These are phyloP conservation scores for Pseudonectria buxi DNA, from an alignment of 2,329 filamentous ascomycete genomes.

Conservation along the genomic window DNA sequence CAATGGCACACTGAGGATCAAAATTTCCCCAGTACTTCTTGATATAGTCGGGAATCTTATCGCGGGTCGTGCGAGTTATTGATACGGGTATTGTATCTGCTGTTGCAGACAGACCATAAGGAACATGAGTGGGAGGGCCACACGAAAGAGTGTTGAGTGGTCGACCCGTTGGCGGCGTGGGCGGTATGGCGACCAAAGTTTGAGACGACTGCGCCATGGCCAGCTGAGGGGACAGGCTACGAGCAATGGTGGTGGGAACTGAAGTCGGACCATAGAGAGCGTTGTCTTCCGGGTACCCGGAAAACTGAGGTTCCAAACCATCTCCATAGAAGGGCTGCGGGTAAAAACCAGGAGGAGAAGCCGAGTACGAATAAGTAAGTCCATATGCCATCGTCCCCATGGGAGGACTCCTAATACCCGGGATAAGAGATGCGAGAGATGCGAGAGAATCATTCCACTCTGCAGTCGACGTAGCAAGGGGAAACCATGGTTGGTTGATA, in stretches of 20 bases:
- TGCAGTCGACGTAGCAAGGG: slow-evolving; percentile 21
- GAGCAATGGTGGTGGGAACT: slow-evolving; percentile 36
- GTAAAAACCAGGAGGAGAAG: slow-evolving; percentile 26
- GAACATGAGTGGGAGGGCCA: slow-evolving; percentile 35
- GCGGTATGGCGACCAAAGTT: slow-evolving; percentile 40
- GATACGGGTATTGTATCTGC: slow-evolving; percentile 22
- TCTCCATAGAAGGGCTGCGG: slow-evolving; percentile 26
- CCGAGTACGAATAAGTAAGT: slow-evolving; percentile 18
- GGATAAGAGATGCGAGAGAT: slow-evolving; percentile 16
- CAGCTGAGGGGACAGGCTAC: slow-evolving; percentile 42
- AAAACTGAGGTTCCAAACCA: slow-evolving; percentile 23
- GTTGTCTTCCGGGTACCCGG: slow-evolving; percentile 30
- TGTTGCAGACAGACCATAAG: slow-evolving; percentile 28
- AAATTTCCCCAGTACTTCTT: slow-evolving; percentile 48
- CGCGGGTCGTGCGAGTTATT: slow-evolving; percentile 33
- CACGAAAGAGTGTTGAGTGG: slow-evolving; percentile 29
- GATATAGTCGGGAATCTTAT: slow-evolving; percentile 43
- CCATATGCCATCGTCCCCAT: slow-evolving; percentile 13
- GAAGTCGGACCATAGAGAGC: slow-evolving; percentile 31
- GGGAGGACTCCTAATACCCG: slow-evolving; percentile 12
- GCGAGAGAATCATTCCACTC: slow-evolving; percentile 29
- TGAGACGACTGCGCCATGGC: slow-evolving; percentile 42
- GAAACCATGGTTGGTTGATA: slow-evolving; percentile 19
- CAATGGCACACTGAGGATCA: slow-evolving; percentile 41
- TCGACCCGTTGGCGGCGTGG: slow-evolving; percentile 30